Conservation (phyloP, 148 eudicot genomes). For the Amaranthus palmeri region DNA sequence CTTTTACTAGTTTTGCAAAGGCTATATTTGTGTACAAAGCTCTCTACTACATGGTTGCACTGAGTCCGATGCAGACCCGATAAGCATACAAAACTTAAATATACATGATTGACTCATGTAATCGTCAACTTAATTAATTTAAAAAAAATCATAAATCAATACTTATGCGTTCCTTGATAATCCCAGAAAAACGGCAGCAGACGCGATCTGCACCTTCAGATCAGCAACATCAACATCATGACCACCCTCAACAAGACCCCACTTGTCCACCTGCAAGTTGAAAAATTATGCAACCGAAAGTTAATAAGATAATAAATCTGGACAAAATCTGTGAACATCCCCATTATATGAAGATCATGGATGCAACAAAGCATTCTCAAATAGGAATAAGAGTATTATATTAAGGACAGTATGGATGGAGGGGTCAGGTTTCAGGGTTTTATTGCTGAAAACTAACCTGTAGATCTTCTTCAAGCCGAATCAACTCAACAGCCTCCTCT, state of each 20-base stretch:
- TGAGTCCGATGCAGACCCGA: background rate
- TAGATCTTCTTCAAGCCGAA: constrained; percentile 91
- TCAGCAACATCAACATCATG: constrained; percentile 95
- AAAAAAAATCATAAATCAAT: background rate
- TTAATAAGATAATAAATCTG: background rate
- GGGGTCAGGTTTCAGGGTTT: too few species aligned
- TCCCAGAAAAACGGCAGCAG: constrained; percentile 81
- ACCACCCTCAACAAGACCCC: constrained; percentile 99
- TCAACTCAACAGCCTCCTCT: constrained; percentile 83
- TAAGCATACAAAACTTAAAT: constrained; percentile 1
- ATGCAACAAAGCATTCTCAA: background rate
- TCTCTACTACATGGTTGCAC: background rate
- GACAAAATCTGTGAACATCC: background rate
- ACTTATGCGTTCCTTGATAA: constrained; percentile 50
- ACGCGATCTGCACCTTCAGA: constrained; percentile 74
- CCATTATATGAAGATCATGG: background rate
- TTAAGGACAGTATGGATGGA: too few species aligned
- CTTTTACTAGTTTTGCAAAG: background rate
- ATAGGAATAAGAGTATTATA: too few species aligned
- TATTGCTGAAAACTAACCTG: constrained; percentile 42
- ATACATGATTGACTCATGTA: background rate
- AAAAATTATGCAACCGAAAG: background rate
- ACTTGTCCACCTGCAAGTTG: constrained; percentile 56
- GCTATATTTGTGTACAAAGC: constrained; percentile 2
- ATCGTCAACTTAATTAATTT: background rate